Evolutionary conservation across 1,284 basidiomycete species (phyloP).

Genomic region (Agroathelia rolfsii): DNA sequence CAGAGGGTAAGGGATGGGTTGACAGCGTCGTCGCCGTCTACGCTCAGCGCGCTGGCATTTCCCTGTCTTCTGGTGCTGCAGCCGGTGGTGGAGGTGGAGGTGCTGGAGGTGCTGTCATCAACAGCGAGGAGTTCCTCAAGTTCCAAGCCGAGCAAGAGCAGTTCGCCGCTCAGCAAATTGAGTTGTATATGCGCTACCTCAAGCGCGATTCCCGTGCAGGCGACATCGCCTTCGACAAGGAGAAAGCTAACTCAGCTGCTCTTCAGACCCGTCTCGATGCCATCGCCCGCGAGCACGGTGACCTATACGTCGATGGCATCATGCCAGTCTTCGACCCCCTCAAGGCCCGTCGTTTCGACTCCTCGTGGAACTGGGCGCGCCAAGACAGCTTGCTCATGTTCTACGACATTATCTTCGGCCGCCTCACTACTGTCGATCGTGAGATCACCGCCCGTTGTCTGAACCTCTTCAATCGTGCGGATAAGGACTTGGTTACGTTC

Average conservation of each 20-base stretch:
- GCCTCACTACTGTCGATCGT: slow-evolving; percentile 84
- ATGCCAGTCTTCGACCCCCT: slow-evolving; percentile 88
- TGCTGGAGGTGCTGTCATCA: slow-evolving; percentile 75
- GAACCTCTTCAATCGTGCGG: slow-evolving; percentile 94
- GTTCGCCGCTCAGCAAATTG: slow-evolving; percentile 89
- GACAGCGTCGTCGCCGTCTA: slow-evolving; percentile 81
- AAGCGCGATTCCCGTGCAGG: slow-evolving; percentile 88
- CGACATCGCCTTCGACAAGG: slow-evolving; percentile 80
- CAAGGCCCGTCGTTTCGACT: slow-evolving; percentile 97
- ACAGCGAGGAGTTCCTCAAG: slow-evolving; percentile 96
- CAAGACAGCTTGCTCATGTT: slow-evolving; percentile 94
- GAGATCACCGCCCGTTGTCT: slow-evolving; percentile 98
- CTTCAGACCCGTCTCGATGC: slow-evolving; percentile 85
- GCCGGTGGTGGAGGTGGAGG: slow-evolving; percentile 53
- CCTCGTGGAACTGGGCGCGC: slow-evolving; percentile 98
- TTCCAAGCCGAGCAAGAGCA: slow-evolving; percentile 91
- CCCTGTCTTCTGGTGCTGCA: slow-evolving; percentile 59
- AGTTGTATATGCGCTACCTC: slow-evolving; percentile 94
- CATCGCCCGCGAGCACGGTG: slow-evolving; percentile 85
- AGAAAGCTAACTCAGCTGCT: slow-evolving; percentile 63
- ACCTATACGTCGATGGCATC: slow-evolving; percentile 89
- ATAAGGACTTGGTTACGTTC: slow-evolving; percentile 81
- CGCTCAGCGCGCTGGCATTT: slow-evolving; percentile 81
- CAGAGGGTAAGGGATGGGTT: slow-evolving; percentile 90
- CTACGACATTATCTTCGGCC: slow-evolving; percentile 95